These are phyloP conservation scores for Flaveria linearis DNA, from an alignment of 129 eudicot species.

Conservation along the genomic window DNA sequence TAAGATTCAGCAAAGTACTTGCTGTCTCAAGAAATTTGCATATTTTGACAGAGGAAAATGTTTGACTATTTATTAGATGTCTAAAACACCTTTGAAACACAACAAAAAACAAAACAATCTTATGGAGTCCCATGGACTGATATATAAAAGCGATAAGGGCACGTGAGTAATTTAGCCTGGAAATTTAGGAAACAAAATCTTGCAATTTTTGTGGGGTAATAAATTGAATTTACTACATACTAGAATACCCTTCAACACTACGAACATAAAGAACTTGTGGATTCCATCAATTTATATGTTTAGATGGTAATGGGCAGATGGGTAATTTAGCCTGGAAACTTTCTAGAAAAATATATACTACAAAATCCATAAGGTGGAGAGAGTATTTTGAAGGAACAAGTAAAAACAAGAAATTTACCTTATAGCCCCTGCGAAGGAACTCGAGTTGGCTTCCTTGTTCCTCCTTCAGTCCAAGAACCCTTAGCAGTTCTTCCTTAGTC, in stretches of 20 bases:
- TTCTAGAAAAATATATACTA: neutral
- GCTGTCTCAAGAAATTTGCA: neutral
- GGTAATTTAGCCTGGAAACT: neutral
- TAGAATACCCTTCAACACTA: neutral
- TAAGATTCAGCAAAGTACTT: neutral
- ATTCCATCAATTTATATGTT: neutral
- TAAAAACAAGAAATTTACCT: slow-evolving; percentile 41
- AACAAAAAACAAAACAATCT: neutral
- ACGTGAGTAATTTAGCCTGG: neutral
- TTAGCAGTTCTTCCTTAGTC: slow-evolving; percentile 93
- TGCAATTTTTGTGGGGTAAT: neutral
- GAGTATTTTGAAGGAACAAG: neutral
- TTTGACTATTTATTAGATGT: slow-evolving; percentile 12
- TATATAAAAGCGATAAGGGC: neutral
- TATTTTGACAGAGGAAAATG: neutral
- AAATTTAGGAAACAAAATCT: neutral
- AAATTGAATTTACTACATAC: neutral
- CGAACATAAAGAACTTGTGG: neutral
- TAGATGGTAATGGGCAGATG: slow-evolving; percentile 11
- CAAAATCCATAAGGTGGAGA: neutral
- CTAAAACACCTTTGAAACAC: neutral
- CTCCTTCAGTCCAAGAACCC: slow-evolving; percentile 94
- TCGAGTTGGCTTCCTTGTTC: slow-evolving; percentile 96
- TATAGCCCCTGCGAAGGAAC: slow-evolving; percentile 97
- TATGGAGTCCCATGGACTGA: neutral